Evolutionary conservation across 1,139 yeast species (phyloP).

Genomic region (Pichia inconspicua): DNA sequence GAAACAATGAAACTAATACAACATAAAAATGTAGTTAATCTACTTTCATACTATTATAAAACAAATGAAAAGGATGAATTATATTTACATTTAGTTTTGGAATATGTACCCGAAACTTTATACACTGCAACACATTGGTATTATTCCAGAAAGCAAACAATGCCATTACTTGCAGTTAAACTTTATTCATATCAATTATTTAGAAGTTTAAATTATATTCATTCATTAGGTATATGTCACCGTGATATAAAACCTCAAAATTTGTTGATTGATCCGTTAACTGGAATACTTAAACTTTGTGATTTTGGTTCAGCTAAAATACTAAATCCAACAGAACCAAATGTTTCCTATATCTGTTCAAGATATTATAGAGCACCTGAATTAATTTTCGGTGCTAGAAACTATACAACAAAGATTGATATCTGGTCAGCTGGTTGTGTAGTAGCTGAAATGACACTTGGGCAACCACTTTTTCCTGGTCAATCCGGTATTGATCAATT

Average conservation of each 20-base stretch:
- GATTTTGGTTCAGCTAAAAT: constrained; percentile 99
- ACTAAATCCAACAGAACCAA: constrained; percentile 82
- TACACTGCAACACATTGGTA: constrained; percentile 82
- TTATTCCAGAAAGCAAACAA: constrained; percentile 64
- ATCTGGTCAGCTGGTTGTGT: constrained; percentile 98
- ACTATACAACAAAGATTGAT: constrained; percentile 86
- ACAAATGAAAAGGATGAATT: constrained; percentile 50
- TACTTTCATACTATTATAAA: constrained; percentile 84
- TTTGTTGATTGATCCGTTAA: constrained; percentile 75
- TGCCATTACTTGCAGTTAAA: constrained; percentile 89
- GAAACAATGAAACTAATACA: constrained; percentile 85
- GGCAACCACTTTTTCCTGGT: constrained; percentile 96
- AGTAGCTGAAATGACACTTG: constrained; percentile 90
- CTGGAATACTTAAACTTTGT: constrained; percentile 81
- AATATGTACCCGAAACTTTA: constrained; percentile 89
- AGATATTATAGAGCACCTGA: constrained; percentile 97
- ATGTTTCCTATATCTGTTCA: constrained; percentile 93
- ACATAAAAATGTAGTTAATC: constrained; percentile 82
- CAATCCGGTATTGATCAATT: constrained; percentile 96
- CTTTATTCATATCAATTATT: constrained; percentile 86
- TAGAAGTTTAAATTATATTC: constrained; percentile 86
- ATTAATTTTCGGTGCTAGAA: constrained; percentile 55
- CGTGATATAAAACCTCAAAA: constrained; percentile 97
- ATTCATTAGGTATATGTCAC: constrained; percentile 83
- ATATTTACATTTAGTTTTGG: constrained; percentile 80